phyloP scores from a whole-genome alignment of 768 basidiomycete species.

The Udeniomyces megalosporus region DNA sequence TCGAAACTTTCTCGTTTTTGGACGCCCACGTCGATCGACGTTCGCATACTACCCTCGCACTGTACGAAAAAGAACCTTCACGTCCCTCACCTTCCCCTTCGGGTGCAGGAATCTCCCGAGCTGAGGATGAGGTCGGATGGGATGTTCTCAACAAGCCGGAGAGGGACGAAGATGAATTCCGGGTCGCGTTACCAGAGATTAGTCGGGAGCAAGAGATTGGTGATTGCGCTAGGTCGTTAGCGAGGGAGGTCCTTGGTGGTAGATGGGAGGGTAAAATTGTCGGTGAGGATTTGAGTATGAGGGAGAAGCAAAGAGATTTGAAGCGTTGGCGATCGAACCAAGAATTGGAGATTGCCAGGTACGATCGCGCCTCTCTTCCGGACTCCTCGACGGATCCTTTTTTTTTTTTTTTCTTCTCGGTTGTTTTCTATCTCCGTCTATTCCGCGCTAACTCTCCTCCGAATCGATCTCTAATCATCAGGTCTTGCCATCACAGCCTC shows the following conservation, averaged over 20 bases:
- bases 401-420: conserved; percentile 13
- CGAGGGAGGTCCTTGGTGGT: conserved; percentile 9
- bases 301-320: not conserved
- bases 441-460: too few relatives aligned
- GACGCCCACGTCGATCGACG: conserved; percentile 39
- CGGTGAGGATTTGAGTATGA: not conserved
- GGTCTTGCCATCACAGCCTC: conserved; percentile 35
- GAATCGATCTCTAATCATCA: conserved; percentile 30
- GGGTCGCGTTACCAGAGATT: conserved; percentile 8
- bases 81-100: conserved; percentile 18
- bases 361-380: not conserved
- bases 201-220: conserved; percentile 2
- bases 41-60: conserved; percentile 30
- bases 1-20: conserved; percentile 36
- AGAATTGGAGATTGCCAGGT: not conserved
- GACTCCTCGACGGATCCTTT: not conserved
- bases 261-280: not conserved
- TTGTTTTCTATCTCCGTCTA: too few relatives aligned
- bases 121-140: conserved; percentile 33
- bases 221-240: not conserved
- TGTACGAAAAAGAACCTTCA: conserved; percentile 27
- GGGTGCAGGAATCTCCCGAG: not conserved
- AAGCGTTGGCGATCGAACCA: not conserved
- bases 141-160: conserved; percentile 12
- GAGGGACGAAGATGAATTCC: conserved; percentile 18